These are phyloP conservation scores for Tulasnella sp. DNA, from an alignment of 768 basidiomycete species.

Conservation along the genomic window DNA sequence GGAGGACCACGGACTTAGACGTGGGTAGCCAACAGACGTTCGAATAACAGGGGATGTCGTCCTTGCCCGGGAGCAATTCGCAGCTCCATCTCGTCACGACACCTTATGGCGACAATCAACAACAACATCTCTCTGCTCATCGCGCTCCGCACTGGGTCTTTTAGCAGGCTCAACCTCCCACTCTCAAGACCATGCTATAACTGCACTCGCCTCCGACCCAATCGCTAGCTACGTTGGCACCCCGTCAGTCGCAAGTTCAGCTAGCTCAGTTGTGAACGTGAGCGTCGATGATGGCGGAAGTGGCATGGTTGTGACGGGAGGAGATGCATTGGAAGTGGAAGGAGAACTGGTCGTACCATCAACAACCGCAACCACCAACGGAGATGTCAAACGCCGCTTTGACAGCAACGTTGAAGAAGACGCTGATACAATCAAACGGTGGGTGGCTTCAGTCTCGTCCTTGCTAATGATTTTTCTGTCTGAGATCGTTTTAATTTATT, in stretches of 20 bases:
- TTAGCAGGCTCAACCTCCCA: background rate
- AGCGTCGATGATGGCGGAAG: background rate
- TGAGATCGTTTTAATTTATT: no score
- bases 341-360: background rate
- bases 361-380: background rate
- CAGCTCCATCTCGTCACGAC: background rate
- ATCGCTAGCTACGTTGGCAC: background rate
- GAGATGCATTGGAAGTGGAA: conserved; percentile 3
- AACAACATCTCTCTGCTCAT: background rate
- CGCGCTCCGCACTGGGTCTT: background rate
- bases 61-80: background rate
- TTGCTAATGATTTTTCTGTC: background rate
- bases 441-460: background rate
- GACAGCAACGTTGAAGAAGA: conserved; percentile 8
- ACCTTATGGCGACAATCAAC: background rate
- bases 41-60: no score
- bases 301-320: background rate
- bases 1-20: no score
- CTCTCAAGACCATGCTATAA: background rate
- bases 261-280: background rate
- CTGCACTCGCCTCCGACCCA: background rate
- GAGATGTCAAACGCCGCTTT: conserved; percentile 10
- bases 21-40: no score
- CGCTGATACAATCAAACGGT: conserved; percentile 8
- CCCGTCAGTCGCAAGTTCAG: background rate